Percentiles rank a stretch among this genome's conserved stretches.
phyloP scores from a whole-genome alignment of 345 rosid genomes.

The Passiflora organensis region DNA sequence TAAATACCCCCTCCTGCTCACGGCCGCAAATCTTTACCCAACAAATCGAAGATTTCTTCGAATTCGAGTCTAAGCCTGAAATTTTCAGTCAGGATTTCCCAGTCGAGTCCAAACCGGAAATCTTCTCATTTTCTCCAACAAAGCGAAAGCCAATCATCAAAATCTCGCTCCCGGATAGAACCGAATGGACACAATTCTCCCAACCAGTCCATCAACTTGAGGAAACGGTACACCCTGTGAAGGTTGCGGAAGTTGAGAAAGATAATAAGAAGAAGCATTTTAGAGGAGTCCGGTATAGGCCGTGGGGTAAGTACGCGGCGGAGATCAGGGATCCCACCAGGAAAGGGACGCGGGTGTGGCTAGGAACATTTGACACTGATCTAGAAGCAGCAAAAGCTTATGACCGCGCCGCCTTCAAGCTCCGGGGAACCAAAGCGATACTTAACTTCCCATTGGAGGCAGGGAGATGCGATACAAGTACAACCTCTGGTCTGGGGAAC shows the following conservation, averaged over 20 bases:
- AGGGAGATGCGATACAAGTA: conserved; percentile 24
- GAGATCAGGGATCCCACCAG: conserved; percentile 88
- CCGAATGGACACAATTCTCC: conserved; percentile 47
- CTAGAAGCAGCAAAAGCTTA: conserved; percentile 83
- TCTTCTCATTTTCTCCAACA: neutral
- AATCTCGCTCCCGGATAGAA: conserved; percentile 42
- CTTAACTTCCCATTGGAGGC: conserved; percentile 85
- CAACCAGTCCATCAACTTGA: conserved; percentile 11
- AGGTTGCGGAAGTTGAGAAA: conserved; percentile 11
- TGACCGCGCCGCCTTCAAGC: conserved; percentile 70
- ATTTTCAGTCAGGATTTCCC: neutral
- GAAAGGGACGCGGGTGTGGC: conserved; percentile 74
- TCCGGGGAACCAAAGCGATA: conserved; percentile 80
- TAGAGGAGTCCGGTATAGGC: conserved; percentile 88
- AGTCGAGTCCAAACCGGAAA: conserved; percentile 34
- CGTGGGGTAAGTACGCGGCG: conserved; percentile 97
- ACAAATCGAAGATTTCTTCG: conserved; percentile 17
- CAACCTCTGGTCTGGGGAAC: conserved; percentile 16
- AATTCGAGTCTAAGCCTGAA: conserved; percentile 1
- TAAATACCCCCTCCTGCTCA: neutral
- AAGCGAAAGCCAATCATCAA: conserved; percentile 23
- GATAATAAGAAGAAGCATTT: conserved; percentile 37
- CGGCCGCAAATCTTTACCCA: conserved; percentile 1
- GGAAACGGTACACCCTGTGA: conserved; percentile 7
- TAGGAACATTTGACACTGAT: conserved; percentile 74